Percentiles rank a stretch among this genome's conserved stretches.
These are phyloP conservation scores for Aspergillus sp. DNA, from an alignment of 2,329 filamentous ascomycete genomes.

Conservation along the genomic window DNA sequence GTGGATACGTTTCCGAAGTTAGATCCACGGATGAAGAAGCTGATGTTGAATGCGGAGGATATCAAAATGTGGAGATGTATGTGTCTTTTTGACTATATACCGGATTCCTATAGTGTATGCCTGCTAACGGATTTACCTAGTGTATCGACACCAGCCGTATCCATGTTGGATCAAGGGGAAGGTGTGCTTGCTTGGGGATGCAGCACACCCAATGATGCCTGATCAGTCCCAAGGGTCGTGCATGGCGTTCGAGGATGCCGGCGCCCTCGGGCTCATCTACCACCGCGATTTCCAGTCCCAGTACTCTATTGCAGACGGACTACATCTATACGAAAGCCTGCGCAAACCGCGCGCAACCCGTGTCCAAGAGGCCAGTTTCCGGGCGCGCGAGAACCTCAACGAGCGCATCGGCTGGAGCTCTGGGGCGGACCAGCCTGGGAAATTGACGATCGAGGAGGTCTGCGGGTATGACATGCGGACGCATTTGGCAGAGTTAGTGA, in stretches of 20 bases:
- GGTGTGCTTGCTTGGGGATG: slow-evolving; percentile 31
- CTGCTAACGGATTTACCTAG: slow-evolving; percentile 3
- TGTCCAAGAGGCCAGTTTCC: slow-evolving; percentile 30
- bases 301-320: slow-evolving; percentile 20
- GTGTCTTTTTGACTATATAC: too few species aligned
- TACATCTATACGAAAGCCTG: slow-evolving; percentile 29
- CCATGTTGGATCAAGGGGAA: slow-evolving; percentile 30
- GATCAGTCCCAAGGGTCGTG: slow-evolving; percentile 37
- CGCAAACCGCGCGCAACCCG: slow-evolving; percentile 31
- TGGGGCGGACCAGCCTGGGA: slow-evolving; percentile 24
- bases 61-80: slow-evolving; percentile 28
- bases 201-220: slow-evolving; percentile 35
- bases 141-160: slow-evolving; percentile 28
- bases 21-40: slow-evolving; percentile 21
- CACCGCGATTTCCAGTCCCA: slow-evolving; percentile 20
- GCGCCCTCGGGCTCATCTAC: slow-evolving; percentile 39
- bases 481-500: slow-evolving; percentile 10
- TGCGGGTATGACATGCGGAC: slow-evolving; percentile 31
- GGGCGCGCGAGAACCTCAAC: slow-evolving; percentile 26
- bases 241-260: slow-evolving; percentile 45
- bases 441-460: slow-evolving; percentile 35
- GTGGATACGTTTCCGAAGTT: slow-evolving; percentile 24
- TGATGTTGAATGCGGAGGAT: slow-evolving; percentile 26
- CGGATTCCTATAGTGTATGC: too few species aligned
- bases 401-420: slow-evolving; percentile 33